phyloP scores from a whole-genome alignment of 2,329 filamentous ascomycete genomes.

The Aureobasidium sp. region DNA sequence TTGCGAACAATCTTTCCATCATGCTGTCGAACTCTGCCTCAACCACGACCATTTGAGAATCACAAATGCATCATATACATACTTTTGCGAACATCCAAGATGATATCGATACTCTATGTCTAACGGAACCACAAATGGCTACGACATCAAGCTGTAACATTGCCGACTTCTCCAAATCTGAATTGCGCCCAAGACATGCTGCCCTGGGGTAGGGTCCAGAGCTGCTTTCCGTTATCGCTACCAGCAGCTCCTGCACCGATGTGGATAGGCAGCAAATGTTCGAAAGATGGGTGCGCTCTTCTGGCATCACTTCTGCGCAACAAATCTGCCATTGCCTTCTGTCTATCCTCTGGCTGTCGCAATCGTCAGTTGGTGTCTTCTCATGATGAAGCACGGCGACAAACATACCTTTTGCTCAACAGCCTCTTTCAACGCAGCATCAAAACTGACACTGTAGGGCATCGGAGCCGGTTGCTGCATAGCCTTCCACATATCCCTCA shows the following conservation, averaged over 20 bases:
- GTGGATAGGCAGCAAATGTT: slow-evolving; percentile 56
- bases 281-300: slow-evolving; percentile 56
- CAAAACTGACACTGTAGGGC: slow-evolving; percentile 31
- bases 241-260: slow-evolving; percentile 35
- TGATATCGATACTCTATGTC: not conserved
- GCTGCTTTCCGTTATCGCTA: slow-evolving; percentile 24
- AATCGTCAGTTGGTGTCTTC: not conserved
- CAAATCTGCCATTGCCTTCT: slow-evolving; percentile 30
- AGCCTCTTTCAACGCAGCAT: slow-evolving; percentile 28
- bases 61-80: not conserved
- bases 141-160: slow-evolving; percentile 17
- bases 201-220: slow-evolving; percentile 31
- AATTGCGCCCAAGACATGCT: slow-evolving; percentile 32
- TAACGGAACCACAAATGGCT: not conserved
- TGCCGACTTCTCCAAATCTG: slow-evolving; percentile 25
- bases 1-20: not conserved
- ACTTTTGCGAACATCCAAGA: not conserved
- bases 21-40: no score
- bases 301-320: slow-evolving; percentile 44
- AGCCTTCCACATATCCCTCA: slow-evolving; percentile 26
- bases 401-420: slow-evolving; percentile 22
- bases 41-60: not conserved
- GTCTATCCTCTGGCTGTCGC: slow-evolving; percentile 23
- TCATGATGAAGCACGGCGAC: not conserved
- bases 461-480: slow-evolving; percentile 20